Base-by-base conservation (phyloP, 768 basidiomycete species). In the Artomyces pyxidatus region DNA sequence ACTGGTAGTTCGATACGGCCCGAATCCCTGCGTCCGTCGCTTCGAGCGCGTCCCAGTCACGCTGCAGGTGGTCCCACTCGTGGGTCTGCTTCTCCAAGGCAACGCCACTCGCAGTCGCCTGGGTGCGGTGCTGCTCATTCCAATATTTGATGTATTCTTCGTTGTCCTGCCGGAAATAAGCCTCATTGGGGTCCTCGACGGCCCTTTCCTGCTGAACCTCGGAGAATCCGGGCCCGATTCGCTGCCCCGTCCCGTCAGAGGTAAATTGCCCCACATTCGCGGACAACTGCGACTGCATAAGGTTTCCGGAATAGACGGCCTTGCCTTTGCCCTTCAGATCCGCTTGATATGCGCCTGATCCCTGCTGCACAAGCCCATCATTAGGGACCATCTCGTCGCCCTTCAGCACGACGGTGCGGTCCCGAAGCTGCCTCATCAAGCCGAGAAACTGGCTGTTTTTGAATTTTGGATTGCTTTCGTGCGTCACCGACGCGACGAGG, bases 381-480 rank as follows among this genome's bases (percentile, higher is more conserved):
- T 70, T 80, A 49, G 76, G 67, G 10, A 94, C 85, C 65, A 96
- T 78, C 45, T 82, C 66, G 59, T 92, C 83, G 17, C 85, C 88
- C 42, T 87, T 81, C 2, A 95, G 83, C 14, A 82, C 73, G 35
- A 90, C 73, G 59, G 85, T 77, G 7, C 82, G 78, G 64, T 93
- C 92, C 32, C 88, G 72, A 48, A 96, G 67, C 63, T 88, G 81
- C 45, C 76, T 78, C 92, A 96, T 95, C 23, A 96, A 72, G 19
- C 75, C 74, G 73, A 96, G 71, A 62, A 96, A 96, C 50, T 78
- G 74, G 63, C 88, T 91, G 27, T 89, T 77, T 65, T 80, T 74
- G 59, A 96, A 92, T 63, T 95, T 96, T 29, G 83, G 79, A 60
- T 88, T 91, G 59, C 76, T 73, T 47, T 88, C 87, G 50, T 83